phyloP scores from a whole-genome alignment of 805 yeast species.

The Maudiozyma turicensis region DNA sequence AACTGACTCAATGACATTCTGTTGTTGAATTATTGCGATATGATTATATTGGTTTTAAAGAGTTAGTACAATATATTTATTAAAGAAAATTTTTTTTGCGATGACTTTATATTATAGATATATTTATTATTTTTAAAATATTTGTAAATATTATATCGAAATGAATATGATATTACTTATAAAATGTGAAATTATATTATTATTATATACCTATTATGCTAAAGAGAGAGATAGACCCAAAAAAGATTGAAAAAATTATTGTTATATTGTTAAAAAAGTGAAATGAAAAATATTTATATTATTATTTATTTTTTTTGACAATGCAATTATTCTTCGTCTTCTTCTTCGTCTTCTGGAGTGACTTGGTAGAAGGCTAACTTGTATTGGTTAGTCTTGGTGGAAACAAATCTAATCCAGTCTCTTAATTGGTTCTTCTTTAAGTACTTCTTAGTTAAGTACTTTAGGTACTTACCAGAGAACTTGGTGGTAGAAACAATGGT shows the following conservation, averaged over 20 bases:
- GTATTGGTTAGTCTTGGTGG: constrained; percentile 91
- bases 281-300: neutral
- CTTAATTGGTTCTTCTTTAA: constrained; percentile 99
- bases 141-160: neutral
- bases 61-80: neutral
- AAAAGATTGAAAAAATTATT: neutral
- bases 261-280: neutral
- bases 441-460: constrained; percentile 99
- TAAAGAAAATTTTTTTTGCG: neutral
- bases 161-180: neutral
- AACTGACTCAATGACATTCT: constrained; percentile 3
- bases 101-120: neutral
- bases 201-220: no score
- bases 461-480: constrained; percentile 99
- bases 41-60: neutral
- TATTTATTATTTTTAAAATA: neutral
- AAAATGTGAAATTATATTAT: no score
- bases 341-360: constrained; percentile 89
- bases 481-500: constrained; percentile 83
- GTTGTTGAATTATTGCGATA: neutral
- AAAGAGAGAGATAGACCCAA: neutral
- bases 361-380: constrained; percentile 98
- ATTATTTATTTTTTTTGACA: constrained; percentile 1
- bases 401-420: constrained; percentile 99
- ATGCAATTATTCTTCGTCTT: constrained; percentile 52